Conservation (phyloP, 805 yeast genomes). For the Zygosaccharomyces pseudorouxii region DNA sequence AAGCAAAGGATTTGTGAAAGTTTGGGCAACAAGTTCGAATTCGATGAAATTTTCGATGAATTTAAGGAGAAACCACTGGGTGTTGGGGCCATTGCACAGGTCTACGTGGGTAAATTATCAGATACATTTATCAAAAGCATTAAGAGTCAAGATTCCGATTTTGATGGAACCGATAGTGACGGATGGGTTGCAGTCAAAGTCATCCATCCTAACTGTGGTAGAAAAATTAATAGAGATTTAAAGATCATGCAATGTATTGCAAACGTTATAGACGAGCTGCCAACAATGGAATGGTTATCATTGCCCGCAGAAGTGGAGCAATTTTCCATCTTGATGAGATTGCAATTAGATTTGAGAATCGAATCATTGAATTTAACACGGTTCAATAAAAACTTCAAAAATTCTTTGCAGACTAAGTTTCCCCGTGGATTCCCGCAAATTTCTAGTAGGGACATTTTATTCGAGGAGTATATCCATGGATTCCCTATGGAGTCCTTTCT, state of each 20-base stretch:
- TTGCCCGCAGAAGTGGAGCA: constrained; percentile 91
- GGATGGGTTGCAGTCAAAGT: constrained; percentile 84
- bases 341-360: constrained; percentile 84
- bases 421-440: constrained; percentile 68
- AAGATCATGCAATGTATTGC: constrained; percentile 84
- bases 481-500: constrained; percentile 73
- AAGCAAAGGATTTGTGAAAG: constrained; percentile 52
- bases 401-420: constrained; percentile 59
- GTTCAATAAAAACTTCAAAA: constrained; percentile 65
- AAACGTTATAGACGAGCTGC: constrained; percentile 57
- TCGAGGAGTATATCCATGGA: constrained; percentile 83
- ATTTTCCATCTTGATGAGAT: constrained; percentile 76
- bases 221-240: constrained; percentile 71
- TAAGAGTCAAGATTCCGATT: constrained; percentile 4
- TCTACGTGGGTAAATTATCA: constrained; percentile 67
- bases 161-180: constrained; percentile 22
- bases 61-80: constrained; percentile 77
- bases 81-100: constrained; percentile 99
- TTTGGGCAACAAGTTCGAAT: constrained; percentile 44
- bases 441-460: constrained; percentile 66
- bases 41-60: constrained; percentile 77
- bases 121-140: constrained; percentile 39
- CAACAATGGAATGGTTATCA: constrained; percentile 97
- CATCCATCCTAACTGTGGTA: constrained; percentile 80
- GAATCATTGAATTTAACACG: constrained; percentile 77